Conservation (phyloP, 2,329 filamentous ascomycete genomes). For the Epichloe gansuensis region DNA sequence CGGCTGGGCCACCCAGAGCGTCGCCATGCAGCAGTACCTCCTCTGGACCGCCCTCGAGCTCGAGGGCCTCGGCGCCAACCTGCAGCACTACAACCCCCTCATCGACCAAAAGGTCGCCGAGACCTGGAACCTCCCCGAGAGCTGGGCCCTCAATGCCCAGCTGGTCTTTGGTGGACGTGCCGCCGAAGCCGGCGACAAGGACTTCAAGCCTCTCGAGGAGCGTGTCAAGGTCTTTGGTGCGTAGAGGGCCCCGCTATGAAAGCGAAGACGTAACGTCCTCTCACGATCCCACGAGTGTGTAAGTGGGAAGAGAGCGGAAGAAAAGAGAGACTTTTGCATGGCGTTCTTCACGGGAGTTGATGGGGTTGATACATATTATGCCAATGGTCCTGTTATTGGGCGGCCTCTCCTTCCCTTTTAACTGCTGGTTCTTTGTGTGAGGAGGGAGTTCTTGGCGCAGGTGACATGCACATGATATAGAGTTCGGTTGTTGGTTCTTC, state of each 20-base stretch:
- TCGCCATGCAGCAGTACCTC: slow-evolving; percentile 66
- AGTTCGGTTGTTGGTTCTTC: too few relatives aligned
- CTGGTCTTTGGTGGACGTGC: slow-evolving; percentile 65
- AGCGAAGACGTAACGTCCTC: neutral
- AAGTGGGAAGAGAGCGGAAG: neutral
- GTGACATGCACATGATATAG: too few relatives aligned
- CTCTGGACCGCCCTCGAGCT: slow-evolving; percentile 73
- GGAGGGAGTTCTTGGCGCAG: neutral
- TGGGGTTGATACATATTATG: neutral
- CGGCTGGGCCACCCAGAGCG: slow-evolving; percentile 60
- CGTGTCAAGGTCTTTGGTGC: slow-evolving; percentile 52
- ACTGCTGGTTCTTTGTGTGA: too few relatives aligned
- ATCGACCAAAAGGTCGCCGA: slow-evolving; percentile 58
- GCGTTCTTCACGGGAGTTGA: slow-evolving; percentile 4
- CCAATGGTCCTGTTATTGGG: neutral
- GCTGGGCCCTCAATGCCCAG: slow-evolving; percentile 71
- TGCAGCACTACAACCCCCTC: slow-evolving; percentile 84
- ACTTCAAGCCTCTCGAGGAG: slow-evolving; percentile 50
- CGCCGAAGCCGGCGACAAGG: slow-evolving; percentile 48
- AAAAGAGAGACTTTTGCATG: neutral
- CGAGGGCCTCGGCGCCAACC: slow-evolving; percentile 74
- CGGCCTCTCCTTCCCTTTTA: too few relatives aligned
- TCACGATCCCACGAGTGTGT: neutral
- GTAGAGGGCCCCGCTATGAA: slow-evolving; percentile 11
- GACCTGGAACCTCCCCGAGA: slow-evolving; percentile 55